Conservation (phyloP, 441 rosid genomes). For the Macaranga tanarius region DNA sequence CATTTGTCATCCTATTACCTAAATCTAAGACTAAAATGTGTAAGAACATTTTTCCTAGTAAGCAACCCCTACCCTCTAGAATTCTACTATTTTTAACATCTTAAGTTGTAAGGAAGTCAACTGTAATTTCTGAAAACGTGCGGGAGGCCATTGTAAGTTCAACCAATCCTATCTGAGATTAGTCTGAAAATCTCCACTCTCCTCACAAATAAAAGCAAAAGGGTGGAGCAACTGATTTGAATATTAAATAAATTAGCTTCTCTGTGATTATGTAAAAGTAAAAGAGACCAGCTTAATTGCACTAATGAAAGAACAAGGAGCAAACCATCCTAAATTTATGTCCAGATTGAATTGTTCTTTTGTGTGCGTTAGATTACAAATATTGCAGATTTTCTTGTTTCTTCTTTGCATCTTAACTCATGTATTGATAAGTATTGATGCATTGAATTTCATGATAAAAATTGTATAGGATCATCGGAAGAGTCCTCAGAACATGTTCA, state of each 20-base stretch:
- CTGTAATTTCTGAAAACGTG: neutral
- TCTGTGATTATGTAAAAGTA: neutral
- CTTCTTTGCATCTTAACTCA: neutral
- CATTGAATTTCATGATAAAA: slow-evolving; percentile 5
- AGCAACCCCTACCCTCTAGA: neutral
- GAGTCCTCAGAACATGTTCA: slow-evolving; percentile 95
- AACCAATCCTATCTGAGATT: neutral
- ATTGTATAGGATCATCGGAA: slow-evolving; percentile 78
- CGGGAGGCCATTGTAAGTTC: neutral
- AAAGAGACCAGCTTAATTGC: neutral
- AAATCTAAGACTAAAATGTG: neutral
- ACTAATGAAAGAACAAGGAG: neutral
- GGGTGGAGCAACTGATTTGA: neutral
- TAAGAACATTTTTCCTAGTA: neutral
- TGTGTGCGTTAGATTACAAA: neutral
- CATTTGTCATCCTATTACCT: neutral
- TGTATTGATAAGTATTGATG: slow-evolving; percentile 13
- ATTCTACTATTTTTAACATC: neutral
- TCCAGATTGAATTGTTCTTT: neutral
- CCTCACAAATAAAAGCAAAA: neutral
- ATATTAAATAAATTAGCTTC: slow-evolving; percentile 5
- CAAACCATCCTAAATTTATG: neutral
- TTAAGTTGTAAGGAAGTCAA: neutral
- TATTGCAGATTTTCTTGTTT: neutral
- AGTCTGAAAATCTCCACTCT: neutral